Base-by-base conservation (phyloP, 2,329 filamentous ascomycete species). In the Sporothrix inflata region DNA sequence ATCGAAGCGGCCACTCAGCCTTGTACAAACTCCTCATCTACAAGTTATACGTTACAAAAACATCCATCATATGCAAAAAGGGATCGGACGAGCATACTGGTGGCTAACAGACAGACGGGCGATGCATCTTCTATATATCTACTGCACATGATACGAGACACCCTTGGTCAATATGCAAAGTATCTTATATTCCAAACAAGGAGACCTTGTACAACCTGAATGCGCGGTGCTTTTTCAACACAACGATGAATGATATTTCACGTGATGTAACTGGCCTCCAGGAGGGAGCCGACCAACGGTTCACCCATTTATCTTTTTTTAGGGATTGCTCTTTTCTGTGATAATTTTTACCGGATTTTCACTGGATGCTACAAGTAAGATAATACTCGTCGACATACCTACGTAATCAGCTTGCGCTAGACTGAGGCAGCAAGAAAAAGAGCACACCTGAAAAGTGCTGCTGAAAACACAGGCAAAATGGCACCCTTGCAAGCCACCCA, bases 361-460 rank as follows among this genome's bases (percentile, higher is more conserved):
- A 57, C 16, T 57, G 3, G 30, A 34, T 34, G 30, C 30, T 34
- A 3, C 30, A 34, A 34, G 30, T 34, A 34, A 34, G 30, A 34
- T 34, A 6, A 6, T 34, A 34, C 30, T 34, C 38, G 38, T 45
- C 60, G 42, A 34, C 42, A 49, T 21, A 51, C n/a, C 24, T 68
- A 68, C 65, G 65, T 53, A 68, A 68, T 68, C 65, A 24, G 30
- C 45, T 24, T 30, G n/a, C 65, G 45, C 47, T 40, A 53, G 65
- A 34, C 24, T 21, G 47, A 68, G 65, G 47, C 65, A 53, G 65
- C 27, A 51, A 40, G 47, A 40, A 51, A 51, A 51, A 53, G 30
- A 21, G 2, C 61, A 24, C 38, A 16, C 9, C 12, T 2, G 38
- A 45, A 12, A 21, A 51, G 47, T 21, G 16, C 19, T 30, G 51